A percentile compares a stretch with the other conserved stretches of the same genome.
Conservation (phyloP, 2,329 filamentous ascomycete species). For the Biscogniauxia marginata region DNA sequence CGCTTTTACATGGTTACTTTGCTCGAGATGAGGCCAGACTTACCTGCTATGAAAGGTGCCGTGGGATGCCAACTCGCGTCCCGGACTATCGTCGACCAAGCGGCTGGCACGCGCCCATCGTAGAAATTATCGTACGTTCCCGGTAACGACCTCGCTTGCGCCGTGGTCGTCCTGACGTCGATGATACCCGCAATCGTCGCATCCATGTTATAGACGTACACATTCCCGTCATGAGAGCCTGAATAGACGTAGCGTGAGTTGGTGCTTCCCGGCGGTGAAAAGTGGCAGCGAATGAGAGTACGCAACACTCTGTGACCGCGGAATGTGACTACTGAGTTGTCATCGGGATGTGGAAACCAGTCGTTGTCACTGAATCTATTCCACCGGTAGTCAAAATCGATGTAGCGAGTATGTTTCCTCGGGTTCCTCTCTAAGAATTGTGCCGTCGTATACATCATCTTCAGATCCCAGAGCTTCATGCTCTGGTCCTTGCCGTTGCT, state of each 20-base stretch:
- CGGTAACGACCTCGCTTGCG: conserved; percentile 57
- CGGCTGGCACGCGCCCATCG: conserved; percentile 52
- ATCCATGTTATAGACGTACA: conserved; percentile 92
- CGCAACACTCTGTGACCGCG: conserved; percentile 84
- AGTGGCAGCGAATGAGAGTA: conserved; percentile 92
- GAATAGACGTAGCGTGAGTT: conserved; percentile 92
- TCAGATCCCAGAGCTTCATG: conserved; percentile 95
- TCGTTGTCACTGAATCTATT: conserved; percentile 62
- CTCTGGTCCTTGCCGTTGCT: conserved; percentile 95
- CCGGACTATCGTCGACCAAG: conserved; percentile 76
- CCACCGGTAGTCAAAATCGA: conserved; percentile 73
- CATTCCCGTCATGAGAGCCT: conserved; percentile 83
- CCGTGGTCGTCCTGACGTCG: conserved; percentile 72
- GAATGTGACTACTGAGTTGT: conserved; percentile 93
- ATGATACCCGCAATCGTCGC: conserved; percentile 77
- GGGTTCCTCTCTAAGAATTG: conserved; percentile 57
- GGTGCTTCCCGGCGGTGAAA: conserved; percentile 81
- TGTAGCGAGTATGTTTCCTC: conserved; percentile 49
- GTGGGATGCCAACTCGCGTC: conserved; percentile 91
- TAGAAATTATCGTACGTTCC: conserved; percentile 52
- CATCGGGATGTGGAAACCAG: conserved; percentile 73
- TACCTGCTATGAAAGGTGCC: conserved; percentile 72
- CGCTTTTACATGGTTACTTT: not conserved
- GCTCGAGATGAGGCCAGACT: conserved; percentile 28
- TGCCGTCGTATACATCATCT: conserved; percentile 79